Base-by-base conservation (phyloP, 768 basidiomycete species). In the Hypholoma fasciculare region DNA sequence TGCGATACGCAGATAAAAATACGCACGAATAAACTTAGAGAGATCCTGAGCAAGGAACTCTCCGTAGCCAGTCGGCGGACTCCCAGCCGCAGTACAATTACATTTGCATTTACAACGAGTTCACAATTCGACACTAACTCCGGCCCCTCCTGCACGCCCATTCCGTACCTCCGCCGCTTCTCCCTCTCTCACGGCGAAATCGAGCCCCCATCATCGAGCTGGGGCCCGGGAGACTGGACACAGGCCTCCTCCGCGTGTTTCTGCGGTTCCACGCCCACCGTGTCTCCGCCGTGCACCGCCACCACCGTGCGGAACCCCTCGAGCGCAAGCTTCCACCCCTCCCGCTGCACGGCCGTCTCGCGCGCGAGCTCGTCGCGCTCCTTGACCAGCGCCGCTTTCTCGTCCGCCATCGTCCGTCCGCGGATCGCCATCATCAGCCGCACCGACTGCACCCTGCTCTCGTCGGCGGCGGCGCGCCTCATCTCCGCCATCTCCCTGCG, bases 361-460 rank as follows among this genome's bases (percentile, higher is more conserved):
- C 30, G 37, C 9, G 3, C 19, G 7, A 53, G 38, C n/a, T 42
- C 40, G 1, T 53, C 52, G 11, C 39, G 36, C 17, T 20, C 36
- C 19, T 53, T 39, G n/a, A 38, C 7, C 8, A 44, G 40, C 40
- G 23, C 30, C 13, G 2, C 11, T 11, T 17, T 43, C 16, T 54
- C 26, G 14, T 42, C 23, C 9, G 20, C 40, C 40, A 42, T 42
- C n/a, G 40, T 44, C 17, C 38, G 34, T 4, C 17, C 13, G 8
- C 44, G 40, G 17, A 54, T 46, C 2, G 53, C 53, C 53, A 54
- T 54, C 52, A 54, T 54, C 12, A 40, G 43, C 19, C 20, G 39
- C 39, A 46, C 44, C 23, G 26, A 54, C 40, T 44, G 17, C 9
- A 44, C 23, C 19, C 40, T 16, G 17, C 38, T 36, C 40, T 43